Percentiles rank a stretch among this genome's conserved stretches.
phyloP scores from a whole-genome alignment of 208 protist species.

The Acanthamoeba polyphaga region DNA sequence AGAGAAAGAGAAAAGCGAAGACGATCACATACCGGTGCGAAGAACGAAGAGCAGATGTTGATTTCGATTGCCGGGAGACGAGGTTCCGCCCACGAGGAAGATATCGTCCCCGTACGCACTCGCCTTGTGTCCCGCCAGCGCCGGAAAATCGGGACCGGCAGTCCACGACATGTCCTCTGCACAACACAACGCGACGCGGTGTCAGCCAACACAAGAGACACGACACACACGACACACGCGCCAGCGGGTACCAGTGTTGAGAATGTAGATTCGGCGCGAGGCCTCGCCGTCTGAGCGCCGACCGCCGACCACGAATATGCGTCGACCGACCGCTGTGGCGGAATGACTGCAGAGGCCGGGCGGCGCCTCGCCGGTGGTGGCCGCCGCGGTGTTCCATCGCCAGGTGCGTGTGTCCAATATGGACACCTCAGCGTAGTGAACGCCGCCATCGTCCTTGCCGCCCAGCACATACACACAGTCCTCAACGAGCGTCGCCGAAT shows the following conservation, averaged over 20 bases:
- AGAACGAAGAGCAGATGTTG: background rate
- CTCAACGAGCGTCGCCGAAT: constrained; percentile 46
- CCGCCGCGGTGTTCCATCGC: background rate
- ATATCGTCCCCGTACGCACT: constrained; percentile 45
- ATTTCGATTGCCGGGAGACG: background rate
- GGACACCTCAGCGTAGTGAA: constrained; percentile 16
- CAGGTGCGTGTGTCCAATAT: constrained; percentile 26
- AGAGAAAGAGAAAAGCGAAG: background rate
- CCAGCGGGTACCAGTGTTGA: background rate
- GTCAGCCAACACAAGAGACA: background rate
- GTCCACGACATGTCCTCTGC: constrained; percentile 39
- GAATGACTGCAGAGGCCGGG: constrained; percentile 41
- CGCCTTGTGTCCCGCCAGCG: constrained; percentile 10
- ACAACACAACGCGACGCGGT: background rate
- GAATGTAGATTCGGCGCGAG: background rate
- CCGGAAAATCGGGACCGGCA: constrained; percentile 8
- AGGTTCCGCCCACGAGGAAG: constrained; percentile 54
- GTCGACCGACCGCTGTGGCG: background rate
- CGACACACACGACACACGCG: background rate
- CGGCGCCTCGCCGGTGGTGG: constrained; percentile 40
- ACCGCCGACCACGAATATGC: constrained; percentile 33
- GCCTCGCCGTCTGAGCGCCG: constrained; percentile 13
- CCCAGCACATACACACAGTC: constrained; percentile 40
- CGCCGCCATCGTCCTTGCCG: constrained; percentile 49
- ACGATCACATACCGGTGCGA: background rate